Evolutionary conservation across 192 early-diverging fungal genomes (phyloP).

Genomic region (Podila epigama): DNA sequence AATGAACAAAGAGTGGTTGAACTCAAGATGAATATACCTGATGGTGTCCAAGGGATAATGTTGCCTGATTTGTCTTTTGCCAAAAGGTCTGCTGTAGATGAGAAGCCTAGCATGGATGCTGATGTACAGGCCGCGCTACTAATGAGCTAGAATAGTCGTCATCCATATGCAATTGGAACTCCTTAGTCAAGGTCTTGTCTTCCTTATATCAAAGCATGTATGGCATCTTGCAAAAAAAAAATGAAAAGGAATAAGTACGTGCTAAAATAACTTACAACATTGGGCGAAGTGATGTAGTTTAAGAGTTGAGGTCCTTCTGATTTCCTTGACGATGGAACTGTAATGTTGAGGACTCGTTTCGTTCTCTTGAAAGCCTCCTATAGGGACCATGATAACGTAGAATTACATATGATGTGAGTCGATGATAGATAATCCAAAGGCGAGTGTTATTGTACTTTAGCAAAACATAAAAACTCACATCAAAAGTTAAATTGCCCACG

Average conservation of each 20-base stretch:
- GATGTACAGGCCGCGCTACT: constrained; percentile 80
- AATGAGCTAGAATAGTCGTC: too few relatives aligned
- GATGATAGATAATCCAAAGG: too few relatives aligned
- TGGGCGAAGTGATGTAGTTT: constrained; percentile 81
- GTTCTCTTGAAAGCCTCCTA: constrained; percentile 75
- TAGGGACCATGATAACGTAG: not conserved
- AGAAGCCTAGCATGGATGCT: constrained; percentile 74
- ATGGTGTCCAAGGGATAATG: constrained; percentile 71
- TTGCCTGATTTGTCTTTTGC: constrained; percentile 76
- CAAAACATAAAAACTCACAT: constrained; percentile 53
- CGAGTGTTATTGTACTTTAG: too few relatives aligned
- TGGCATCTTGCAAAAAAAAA: too few relatives aligned
- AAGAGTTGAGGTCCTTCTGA: constrained; percentile 77
- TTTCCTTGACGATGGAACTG: constrained; percentile 73
- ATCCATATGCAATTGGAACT: too few relatives aligned
- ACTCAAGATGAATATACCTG: constrained; percentile 32
- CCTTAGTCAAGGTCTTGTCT: too few relatives aligned
- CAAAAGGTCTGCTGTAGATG: constrained; percentile 68
- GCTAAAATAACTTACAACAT: constrained; percentile 68
- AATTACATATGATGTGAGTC: not conserved
- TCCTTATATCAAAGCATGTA: too few relatives aligned
- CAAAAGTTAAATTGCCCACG: constrained; percentile 74
- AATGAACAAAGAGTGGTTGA: too few relatives aligned
- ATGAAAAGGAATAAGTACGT: not conserved
- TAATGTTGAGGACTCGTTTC: constrained; percentile 80